Evolutionary conservation across 768 basidiomycete species (phyloP).

Genomic region (Boletus rubescentipes): DNA sequence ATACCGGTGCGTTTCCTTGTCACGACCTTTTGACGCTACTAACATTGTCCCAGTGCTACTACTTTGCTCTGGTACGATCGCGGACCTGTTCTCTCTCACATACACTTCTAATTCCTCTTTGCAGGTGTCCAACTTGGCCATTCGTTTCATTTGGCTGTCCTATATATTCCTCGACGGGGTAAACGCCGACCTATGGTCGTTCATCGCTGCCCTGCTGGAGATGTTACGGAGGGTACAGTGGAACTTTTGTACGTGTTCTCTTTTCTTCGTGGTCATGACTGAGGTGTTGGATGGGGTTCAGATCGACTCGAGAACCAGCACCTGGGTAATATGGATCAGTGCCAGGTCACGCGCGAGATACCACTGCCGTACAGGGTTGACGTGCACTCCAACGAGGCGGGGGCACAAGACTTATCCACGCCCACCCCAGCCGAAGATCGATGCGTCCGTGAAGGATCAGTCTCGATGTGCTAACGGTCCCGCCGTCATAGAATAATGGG

Average conservation of each 20-base stretch:
- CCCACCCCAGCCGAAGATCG: not conserved
- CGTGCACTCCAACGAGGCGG: conserved; percentile 42
- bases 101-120: not conserved
- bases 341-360: conserved; percentile 82
- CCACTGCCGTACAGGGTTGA: conserved; percentile 76
- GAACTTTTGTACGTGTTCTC: conserved; percentile 75
- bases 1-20: conserved; percentile 46
- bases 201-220: conserved; percentile 71
- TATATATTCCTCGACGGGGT: conserved; percentile 61
- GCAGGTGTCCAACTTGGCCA: conserved; percentile 66
- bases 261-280: not conserved
- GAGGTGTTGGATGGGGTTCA: conserved; percentile 25
- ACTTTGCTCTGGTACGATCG: conserved; percentile 66
- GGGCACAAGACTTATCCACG: conserved; percentile 17
- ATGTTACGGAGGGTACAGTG: conserved; percentile 82
- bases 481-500: too few species aligned
- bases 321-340: conserved; percentile 77
- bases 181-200: conserved; percentile 53
- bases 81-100: not conserved
- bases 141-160: conserved; percentile 84
- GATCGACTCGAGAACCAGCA: conserved; percentile 90
- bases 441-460: not conserved
- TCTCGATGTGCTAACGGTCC: not conserved
- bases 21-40: not conserved
- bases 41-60: conserved; percentile 55